phyloP scores from a whole-genome alignment of 2,329 filamentous ascomycete species.

The Gyromitra esculenta region DNA sequence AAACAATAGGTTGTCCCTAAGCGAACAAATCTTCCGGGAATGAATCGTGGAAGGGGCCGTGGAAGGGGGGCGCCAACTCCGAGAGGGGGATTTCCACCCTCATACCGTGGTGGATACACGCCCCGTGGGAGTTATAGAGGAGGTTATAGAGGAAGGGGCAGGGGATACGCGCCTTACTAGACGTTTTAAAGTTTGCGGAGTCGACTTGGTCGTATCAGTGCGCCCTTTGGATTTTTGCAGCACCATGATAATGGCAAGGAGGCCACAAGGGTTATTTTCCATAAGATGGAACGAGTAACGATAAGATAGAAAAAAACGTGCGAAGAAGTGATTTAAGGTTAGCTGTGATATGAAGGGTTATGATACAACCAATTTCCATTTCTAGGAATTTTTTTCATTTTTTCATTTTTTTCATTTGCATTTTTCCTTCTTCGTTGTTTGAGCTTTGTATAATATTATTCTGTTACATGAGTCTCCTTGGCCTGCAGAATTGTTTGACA shows the following conservation, averaged over 20 bases:
- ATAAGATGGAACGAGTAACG: conserved; percentile 33
- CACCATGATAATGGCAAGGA: conserved; percentile 35
- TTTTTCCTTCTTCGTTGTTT: conserved; percentile 43
- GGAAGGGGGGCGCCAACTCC: conserved; percentile 65
- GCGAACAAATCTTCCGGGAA: conserved; percentile 94
- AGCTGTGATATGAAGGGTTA: conserved; percentile 30
- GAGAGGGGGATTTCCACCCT: conserved; percentile 64
- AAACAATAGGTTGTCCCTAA: conserved; percentile 79
- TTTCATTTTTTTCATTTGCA: conserved; percentile 36
- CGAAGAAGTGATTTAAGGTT: conserved; percentile 6
- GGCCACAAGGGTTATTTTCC: conserved; percentile 37
- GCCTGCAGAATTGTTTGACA: conserved; percentile 17
- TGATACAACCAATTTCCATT: conserved; percentile 38
- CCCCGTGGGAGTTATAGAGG: conserved; percentile 67
- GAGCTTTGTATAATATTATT: conserved; percentile 53
- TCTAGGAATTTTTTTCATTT: conserved; percentile 19
- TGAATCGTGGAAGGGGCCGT: conserved; percentile 80
- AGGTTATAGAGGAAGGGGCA: conserved; percentile 68
- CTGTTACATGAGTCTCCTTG: conserved; percentile 40
- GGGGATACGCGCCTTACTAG: conserved; percentile 74
- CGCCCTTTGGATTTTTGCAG: conserved; percentile 33
- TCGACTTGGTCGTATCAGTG: conserved; percentile 35
- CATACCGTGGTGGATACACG: conserved; percentile 67
- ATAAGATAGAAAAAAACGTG: conserved; percentile 14
- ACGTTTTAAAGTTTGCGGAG: conserved; percentile 25